A percentile compares a stretch with the other conserved stretches of the same genome.
Evolutionary conservation across 1,139 yeast genomes (phyloP).

Genomic region (Saccharomycopsis phalli): DNA sequence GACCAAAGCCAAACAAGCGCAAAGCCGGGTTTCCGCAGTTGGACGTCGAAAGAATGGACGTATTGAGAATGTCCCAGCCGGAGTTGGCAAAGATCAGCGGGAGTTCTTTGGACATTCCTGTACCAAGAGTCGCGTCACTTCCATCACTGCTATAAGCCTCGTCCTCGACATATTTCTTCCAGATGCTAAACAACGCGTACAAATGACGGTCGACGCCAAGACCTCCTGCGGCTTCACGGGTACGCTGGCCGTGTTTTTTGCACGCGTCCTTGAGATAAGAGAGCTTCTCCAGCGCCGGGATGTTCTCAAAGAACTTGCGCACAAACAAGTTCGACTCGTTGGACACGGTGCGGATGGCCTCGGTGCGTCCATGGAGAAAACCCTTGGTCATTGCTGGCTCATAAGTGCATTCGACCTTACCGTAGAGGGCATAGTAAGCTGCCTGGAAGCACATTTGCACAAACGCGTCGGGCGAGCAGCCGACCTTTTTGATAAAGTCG

Average conservation of each 20-base stretch:
- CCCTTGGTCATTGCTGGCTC: slow-evolving; percentile 95
- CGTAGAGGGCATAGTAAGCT: slow-evolving; percentile 84
- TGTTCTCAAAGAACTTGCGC: slow-evolving; percentile 71
- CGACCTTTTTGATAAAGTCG: slow-evolving; percentile 71
- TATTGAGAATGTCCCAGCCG: slow-evolving; percentile 66
- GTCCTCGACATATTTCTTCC: slow-evolving; percentile 58
- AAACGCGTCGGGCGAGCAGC: slow-evolving; percentile 89
- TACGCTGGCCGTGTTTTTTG: slow-evolving; percentile 54
- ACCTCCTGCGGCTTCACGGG: slow-evolving; percentile 64
- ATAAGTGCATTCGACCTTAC: slow-evolving; percentile 87
- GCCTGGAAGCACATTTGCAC: slow-evolving; percentile 93
- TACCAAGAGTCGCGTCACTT: slow-evolving; percentile 29
- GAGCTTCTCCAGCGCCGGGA: slow-evolving; percentile 52
- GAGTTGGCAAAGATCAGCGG: slow-evolving; percentile 69
- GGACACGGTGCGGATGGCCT: slow-evolving; percentile 80
- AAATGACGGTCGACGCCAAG: slow-evolving; percentile 86
- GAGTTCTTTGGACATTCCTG: slow-evolving; percentile 29
- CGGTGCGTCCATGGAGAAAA: slow-evolving; percentile 85
- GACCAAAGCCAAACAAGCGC: slow-evolving; percentile 87
- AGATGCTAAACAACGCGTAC: slow-evolving; percentile 78
- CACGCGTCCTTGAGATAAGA: slow-evolving; percentile 61
- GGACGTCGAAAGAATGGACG: slow-evolving; percentile 55
- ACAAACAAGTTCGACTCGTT: slow-evolving; percentile 75
- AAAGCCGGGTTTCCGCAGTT: slow-evolving; percentile 82
- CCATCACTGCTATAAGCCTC: slow-evolving; percentile 21